Evolutionary conservation across 805 yeast genomes (phyloP), one percentile per base, ranked within the genome.

Genomic region (Spathaspora girioi): DNA sequence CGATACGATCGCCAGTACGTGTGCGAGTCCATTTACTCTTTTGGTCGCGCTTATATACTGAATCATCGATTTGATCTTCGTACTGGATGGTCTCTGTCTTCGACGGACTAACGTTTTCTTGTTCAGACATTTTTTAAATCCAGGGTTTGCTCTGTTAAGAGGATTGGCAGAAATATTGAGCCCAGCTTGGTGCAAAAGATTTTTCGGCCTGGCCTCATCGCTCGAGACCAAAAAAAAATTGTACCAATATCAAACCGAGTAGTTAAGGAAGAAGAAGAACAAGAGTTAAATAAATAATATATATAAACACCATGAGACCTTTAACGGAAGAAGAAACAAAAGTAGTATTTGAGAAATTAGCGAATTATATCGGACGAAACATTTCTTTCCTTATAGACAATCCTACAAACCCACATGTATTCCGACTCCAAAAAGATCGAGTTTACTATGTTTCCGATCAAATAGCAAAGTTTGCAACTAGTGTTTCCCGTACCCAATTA

Each of bases 241-340:
- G 6, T 4, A 23, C 26, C 26, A 23, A 11, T 19, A 4, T 14
- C 10, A 43, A n/a, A n/a, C n/a, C n/a, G 29, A 19, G n/a, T 20
- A 42, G 9, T 6, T 17, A 6, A 19, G 8, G 10, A 4, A 19
- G 40, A 35, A 14, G 4, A 7, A 3, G 17, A 35, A 35, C 11
- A 29, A 29, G 14, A 29, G 14, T 27, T 7, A 7, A 27, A 7
- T 27, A 27, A 27, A 27, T 29, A 29, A 23, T 23, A 23, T 31
- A 31, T 14, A 26, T 32, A 27, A 27, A 27, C 9, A 29, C 40
- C 14, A n/a, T 93, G 99, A 87, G 99, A 78, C 89, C 91, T 47
- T 79, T 93, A 58, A 93, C 98, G 57, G 99, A 93, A 67, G 97
- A 91, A 68, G 99, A 94, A 68, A 93, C 99, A 43, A 90, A 88